phyloP scores from a whole-genome alignment of 371 early-diverging fungal species.

The Mortierella sp. region DNA sequence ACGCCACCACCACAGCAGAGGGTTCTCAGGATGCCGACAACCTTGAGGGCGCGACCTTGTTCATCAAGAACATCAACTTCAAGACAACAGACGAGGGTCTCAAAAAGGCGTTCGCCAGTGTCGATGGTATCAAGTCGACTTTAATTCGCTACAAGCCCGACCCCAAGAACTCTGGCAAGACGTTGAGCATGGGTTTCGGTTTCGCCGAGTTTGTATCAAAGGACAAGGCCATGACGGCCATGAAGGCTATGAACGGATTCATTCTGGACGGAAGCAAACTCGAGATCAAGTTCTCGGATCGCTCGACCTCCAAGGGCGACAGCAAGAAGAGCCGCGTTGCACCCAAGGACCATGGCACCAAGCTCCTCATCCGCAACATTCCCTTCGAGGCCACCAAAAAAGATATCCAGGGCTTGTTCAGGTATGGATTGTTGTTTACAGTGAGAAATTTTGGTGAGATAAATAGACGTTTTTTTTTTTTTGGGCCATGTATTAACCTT shows the following conservation, averaged over 20 bases:
- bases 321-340: slow-evolving; percentile 56
- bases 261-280: slow-evolving; percentile 89
- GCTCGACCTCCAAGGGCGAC: slow-evolving; percentile 59
- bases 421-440: slow-evolving; percentile 60
- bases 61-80: slow-evolving; percentile 96
- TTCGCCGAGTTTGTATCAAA: slow-evolving; percentile 92
- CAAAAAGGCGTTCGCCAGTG: slow-evolving; percentile 74
- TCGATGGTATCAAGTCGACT: slow-evolving; percentile 83
- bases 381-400: slow-evolving; percentile 99
- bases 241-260: slow-evolving; percentile 87
- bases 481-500: not conserved
- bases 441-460: not conserved
- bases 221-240: slow-evolving; percentile 84
- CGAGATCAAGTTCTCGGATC: slow-evolving; percentile 89
- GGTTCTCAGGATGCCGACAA: slow-evolving; percentile 59
- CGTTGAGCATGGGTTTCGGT: slow-evolving; percentile 96
- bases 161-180: slow-evolving; percentile 80
- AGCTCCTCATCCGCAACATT: slow-evolving; percentile 97
- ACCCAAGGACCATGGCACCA: slow-evolving; percentile 76
- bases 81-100: slow-evolving; percentile 85
- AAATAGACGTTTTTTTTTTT: not conserved
- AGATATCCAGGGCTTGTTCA: slow-evolving; percentile 94
- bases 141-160: slow-evolving; percentile 86
- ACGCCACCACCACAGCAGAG: slow-evolving; percentile 58
- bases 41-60: slow-evolving; percentile 78